phyloP scores from a whole-genome alignment of 345 rosid species.

The Cardamine chenopodiifolia region DNA sequence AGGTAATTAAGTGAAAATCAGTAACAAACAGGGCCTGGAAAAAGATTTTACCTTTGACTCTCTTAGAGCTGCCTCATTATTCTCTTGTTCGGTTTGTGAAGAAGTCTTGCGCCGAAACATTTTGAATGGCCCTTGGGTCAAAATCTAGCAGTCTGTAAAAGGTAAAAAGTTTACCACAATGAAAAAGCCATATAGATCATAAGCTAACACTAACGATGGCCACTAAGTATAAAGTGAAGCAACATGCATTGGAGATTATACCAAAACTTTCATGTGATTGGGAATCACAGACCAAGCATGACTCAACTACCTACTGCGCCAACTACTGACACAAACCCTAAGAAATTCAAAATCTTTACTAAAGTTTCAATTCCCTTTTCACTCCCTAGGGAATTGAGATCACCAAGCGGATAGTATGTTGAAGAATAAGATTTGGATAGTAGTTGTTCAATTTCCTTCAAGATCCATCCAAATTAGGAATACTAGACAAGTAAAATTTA shows the following conservation, averaged over 20 bases:
- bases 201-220: not conserved
- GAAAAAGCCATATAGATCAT: not conserved
- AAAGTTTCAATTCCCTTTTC: not conserved
- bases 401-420: not conserved
- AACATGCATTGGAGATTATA: not conserved
- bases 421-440: not conserved
- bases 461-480: slow-evolving; percentile 7
- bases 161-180: not conserved
- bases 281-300: slow-evolving; percentile 29
- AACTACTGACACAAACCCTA: slow-evolving; percentile 6
- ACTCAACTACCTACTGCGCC: slow-evolving; percentile 19
- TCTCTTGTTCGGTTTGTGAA: slow-evolving; percentile 56
- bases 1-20: not conserved
- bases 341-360: not conserved
- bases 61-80: slow-evolving; percentile 42
- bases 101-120: slow-evolving; percentile 71
- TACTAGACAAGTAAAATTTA: not conserved
- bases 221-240: not conserved
- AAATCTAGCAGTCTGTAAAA: not conserved
- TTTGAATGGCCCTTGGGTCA: slow-evolving; percentile 31
- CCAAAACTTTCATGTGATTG: not conserved
- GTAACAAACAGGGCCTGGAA: not conserved
- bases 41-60: slow-evolving; percentile 63
- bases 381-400: not conserved
- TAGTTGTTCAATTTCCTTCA: not conserved